Base-by-base conservation (phyloP, 345 rosid genomes). In the rapeseed (Brassica napus) region DNA sequence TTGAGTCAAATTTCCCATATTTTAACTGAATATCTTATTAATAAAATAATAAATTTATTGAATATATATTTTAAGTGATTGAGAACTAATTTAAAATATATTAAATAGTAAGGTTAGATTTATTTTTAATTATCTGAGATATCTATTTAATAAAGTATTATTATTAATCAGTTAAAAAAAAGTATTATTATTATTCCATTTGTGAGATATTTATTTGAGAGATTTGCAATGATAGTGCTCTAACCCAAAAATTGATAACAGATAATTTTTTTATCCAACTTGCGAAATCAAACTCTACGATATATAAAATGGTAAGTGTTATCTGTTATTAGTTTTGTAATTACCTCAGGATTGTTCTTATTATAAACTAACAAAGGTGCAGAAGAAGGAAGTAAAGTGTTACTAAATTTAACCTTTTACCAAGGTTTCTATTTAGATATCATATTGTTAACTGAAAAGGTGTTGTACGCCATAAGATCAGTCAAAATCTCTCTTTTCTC, bases 391-490 rank as follows among this genome's bases (percentile, higher is more conserved):
- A 52, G 57, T 15, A 52, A 2, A 52, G 8, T 52, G 57, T 52
- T 52, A 52, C 57, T 52, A 52, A 12, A 52, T 52, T 52, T 44
- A 44, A 11, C 63, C 3, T 62, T 21, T 62, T 12, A 74, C 71
- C 64, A 65, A 34, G 34, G 71, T 65, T 74, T 74, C 52, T 49
- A 34, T 74, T 52, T 64, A 18, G 54, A 32, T 49, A 52, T 63
- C 23, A 12, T 18, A 49, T 5, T 24, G 2, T 54, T 2, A 32
- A 35, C 37, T 47, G 31, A 47, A 73, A 16, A 64, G 21, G 37
- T 54, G 18, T 34, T 63, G 34, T 49, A 64, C 21, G 70, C 23
- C 35, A 63, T 47, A 28, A 73, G 42, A 9, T 47, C 18, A 74
- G 37, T 49, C 39, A 52, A 74, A 54, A 1, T 57, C 68, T 44